Evolutionary conservation across 75 land plant species (phyloP).

Genomic region (Azolla pinnata): DNA sequence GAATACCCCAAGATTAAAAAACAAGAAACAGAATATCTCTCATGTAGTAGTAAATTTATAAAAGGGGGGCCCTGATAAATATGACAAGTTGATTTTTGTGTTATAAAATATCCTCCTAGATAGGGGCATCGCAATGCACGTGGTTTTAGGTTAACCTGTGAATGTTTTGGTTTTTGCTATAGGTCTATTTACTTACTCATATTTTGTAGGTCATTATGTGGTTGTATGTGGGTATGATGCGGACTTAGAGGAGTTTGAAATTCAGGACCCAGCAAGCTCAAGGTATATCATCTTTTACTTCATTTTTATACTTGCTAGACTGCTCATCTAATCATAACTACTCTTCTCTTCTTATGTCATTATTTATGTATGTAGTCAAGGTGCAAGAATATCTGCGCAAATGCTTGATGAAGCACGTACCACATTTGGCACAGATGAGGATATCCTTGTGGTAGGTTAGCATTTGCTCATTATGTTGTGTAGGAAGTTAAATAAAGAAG

Average conservation of each 20-base stretch:
- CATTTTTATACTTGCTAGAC: too few relatives aligned
- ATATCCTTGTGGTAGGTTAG: slow-evolving; percentile 80
- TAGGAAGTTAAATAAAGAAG: too few relatives aligned
- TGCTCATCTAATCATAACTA: background rate
- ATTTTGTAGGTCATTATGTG: slow-evolving; percentile 74
- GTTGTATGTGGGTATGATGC: slow-evolving; percentile 90
- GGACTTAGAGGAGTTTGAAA: slow-evolving; percentile 74
- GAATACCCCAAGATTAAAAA: too few relatives aligned
- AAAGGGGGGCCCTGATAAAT: too few relatives aligned
- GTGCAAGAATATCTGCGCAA: slow-evolving; percentile 47
- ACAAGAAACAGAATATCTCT: too few relatives aligned
- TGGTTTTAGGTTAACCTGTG: background rate
- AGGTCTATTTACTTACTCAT: background rate
- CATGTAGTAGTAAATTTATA: too few relatives aligned
- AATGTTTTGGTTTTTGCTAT: background rate
- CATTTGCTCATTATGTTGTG: too few relatives aligned
- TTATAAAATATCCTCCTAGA: background rate
- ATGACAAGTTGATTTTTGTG: background rate
- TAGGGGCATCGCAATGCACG: background rate
- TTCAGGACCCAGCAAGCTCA: slow-evolving; percentile 88
- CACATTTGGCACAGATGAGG: slow-evolving; percentile 97
- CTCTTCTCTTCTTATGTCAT: background rate
- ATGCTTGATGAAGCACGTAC: slow-evolving; percentile 85
- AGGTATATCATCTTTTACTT: slow-evolving; percentile 53
- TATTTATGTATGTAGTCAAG: slow-evolving; percentile 36